Evolutionary conservation across 345 rosid species (phyloP), one percentile per base, ranked within the genome.

Genomic region (Linum trigynum): DNA sequence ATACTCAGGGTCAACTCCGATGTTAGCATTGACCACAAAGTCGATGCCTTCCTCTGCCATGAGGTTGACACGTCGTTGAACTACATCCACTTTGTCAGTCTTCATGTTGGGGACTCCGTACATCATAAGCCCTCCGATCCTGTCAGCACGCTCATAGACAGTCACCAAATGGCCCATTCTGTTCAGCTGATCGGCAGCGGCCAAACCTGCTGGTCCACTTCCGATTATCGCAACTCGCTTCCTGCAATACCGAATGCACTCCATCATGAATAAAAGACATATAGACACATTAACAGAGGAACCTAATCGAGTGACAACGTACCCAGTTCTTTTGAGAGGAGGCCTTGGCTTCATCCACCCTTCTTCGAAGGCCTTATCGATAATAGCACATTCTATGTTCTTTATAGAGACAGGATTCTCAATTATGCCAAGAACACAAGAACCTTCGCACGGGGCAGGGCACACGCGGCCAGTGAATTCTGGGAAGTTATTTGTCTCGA

Each of bases 61-160:
- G 63, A 95, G 91, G 76, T 87, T 73, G 67, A 91, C 98, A 59
- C 99, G 90, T 14, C 99, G 84, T 66, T 95, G 98, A 72, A 95
- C 94, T 11, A 95, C 78, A 80, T 85, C 90, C 39, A 89, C 66
- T 79, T 95, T 95, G 83, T 87, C 99, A 59, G 99, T 15, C 79
- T 95, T 95, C 99, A 95, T 95, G 87, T 95, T 95, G 41, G 99
- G 99, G 62, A 95, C 99, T 57, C 99, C 99, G 73, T 95, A 95
- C 99, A 95, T 91, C 99, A 95, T 95, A 41, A 95, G 96, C 63
- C 99, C 99, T 61, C 99, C 99, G 70, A 95, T 85, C 67, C 97
- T 80, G 72, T 95, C 99, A n/a, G 98, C 78, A 35, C 99, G 97
- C 74, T 95, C 99, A 68, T 87, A 95, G 38, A 95, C 94, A 2